Evolutionary conservation across 2,329 filamentous ascomycete genomes (phyloP).

Genomic region (Dactylellina drechsleri): DNA sequence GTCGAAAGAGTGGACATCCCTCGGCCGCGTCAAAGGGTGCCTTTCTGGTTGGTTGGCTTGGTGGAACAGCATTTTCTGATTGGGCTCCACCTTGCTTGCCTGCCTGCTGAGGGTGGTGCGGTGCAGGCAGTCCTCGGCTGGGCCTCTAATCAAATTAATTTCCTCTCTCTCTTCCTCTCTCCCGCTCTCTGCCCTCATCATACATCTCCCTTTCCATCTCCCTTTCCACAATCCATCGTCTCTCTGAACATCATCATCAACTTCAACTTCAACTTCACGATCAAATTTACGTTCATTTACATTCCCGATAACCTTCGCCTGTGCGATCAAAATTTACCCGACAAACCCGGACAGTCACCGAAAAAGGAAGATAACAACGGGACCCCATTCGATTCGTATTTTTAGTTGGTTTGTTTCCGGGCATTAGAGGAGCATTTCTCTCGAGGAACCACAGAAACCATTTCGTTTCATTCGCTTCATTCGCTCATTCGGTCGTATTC

Average conservation of each 20-base stretch:
- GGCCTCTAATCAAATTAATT: constrained; percentile 51
- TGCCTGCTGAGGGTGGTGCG: too few relatives aligned
- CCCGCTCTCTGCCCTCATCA: neutral
- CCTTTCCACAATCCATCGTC: constrained; percentile 4
- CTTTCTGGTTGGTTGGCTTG: too few relatives aligned
- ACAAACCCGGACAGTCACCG: neutral
- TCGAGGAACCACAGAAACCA: neutral
- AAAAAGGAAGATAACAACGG: neutral
- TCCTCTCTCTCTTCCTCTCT: constrained; percentile 16
- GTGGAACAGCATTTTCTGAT: too few relatives aligned
- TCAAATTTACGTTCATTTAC: constrained; percentile 4
- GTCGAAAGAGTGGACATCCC: too few relatives aligned
- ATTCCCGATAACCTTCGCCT: neutral
- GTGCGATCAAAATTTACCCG: too few relatives aligned
- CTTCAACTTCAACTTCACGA: constrained; percentile 9
- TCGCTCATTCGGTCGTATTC: constrained; percentile 12
- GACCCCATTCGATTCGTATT: too few relatives aligned
- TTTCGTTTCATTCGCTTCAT: neutral
- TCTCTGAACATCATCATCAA: too few relatives aligned
- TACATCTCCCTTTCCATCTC: constrained; percentile 10
- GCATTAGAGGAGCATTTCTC: constrained; percentile 5
- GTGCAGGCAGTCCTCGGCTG: neutral
- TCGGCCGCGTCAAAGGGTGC: too few relatives aligned
- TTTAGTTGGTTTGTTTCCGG: neutral
- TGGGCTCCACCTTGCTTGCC: too few relatives aligned